Conservation (phyloP, 352 stramenopile species). For the Phytopythium kandeliae region DNA sequence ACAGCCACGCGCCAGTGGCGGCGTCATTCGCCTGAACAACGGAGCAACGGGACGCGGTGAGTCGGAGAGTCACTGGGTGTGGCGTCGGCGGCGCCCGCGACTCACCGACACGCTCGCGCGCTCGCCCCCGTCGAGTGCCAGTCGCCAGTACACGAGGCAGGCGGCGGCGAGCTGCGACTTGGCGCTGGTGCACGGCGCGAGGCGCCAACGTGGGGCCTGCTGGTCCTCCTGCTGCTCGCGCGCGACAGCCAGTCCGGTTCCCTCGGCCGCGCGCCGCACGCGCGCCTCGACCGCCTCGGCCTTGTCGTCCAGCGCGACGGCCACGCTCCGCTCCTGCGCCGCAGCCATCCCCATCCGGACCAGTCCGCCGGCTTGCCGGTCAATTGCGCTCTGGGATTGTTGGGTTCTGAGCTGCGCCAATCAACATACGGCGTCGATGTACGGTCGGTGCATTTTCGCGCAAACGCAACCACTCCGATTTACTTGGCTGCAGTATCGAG, state of each 20-base stretch:
- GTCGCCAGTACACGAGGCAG: slow-evolving; percentile 44
- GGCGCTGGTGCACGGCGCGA: slow-evolving; percentile 25
- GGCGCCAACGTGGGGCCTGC: slow-evolving; percentile 13
- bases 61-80: too few species aligned
- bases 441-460: too few species aligned
- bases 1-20: slow-evolving; percentile 20
- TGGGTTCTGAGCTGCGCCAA: slow-evolving; percentile 7
- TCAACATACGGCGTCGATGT: too few species aligned
- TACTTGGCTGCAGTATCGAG: too few species aligned
- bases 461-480: too few species aligned
- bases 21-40: slow-evolving; percentile 15
- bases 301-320: slow-evolving; percentile 8
- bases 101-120: slow-evolving; percentile 15
- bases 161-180: slow-evolving; percentile 45
- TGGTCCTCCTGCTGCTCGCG: slow-evolving; percentile 6
- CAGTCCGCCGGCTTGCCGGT: background rate
- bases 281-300: slow-evolving; percentile 12
- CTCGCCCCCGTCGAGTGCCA: slow-evolving; percentile 17
- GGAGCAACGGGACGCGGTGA: background rate
- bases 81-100: too few species aligned
- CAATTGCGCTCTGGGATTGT: background rate
- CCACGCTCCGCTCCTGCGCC: slow-evolving; percentile 23
- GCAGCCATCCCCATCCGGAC: slow-evolving; percentile 24
- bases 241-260: slow-evolving; percentile 15
- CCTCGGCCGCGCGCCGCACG: slow-evolving; percentile 18